Conservation (phyloP, 108 stramenopile species). For the Skeletonema marinoi region DNA sequence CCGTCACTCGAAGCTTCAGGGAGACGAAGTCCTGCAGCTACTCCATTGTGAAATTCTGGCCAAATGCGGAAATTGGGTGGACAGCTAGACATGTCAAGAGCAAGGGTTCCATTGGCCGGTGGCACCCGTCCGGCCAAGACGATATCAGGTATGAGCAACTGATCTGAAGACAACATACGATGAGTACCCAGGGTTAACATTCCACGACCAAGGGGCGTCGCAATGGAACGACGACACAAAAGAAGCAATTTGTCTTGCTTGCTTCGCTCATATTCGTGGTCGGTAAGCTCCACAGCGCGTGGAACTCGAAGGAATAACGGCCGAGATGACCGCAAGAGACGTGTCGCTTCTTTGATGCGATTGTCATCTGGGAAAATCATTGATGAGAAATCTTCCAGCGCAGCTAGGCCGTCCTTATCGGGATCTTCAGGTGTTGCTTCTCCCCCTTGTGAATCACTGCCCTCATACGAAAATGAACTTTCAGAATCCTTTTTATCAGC, state of each 20-base stretch:
- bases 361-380: slow-evolving; percentile 92
- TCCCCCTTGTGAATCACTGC: not conserved
- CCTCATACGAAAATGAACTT: slow-evolving; percentile 2
- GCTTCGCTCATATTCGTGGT: slow-evolving; percentile 87
- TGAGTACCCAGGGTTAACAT: slow-evolving; percentile 96
- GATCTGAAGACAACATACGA: slow-evolving; percentile 78
- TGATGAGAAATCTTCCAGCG: slow-evolving; percentile 72
- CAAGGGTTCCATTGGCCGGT: slow-evolving; percentile 86
- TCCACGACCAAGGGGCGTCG: slow-evolving; percentile 91
- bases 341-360: slow-evolving; percentile 86
- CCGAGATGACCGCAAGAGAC: slow-evolving; percentile 88
- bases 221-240: slow-evolving; percentile 83
- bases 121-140: slow-evolving; percentile 90
- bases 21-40: slow-evolving; percentile 92
- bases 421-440: slow-evolving; percentile 30
- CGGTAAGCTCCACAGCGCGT: slow-evolving; percentile 82
- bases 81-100: slow-evolving; percentile 72
- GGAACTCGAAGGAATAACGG: slow-evolving; percentile 81
- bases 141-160: slow-evolving; percentile 87
- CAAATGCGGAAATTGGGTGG: slow-evolving; percentile 84
- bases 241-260: slow-evolving; percentile 88
- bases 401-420: slow-evolving; percentile 83
- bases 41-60: slow-evolving; percentile 99
- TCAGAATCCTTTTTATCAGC: not conserved
- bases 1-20: slow-evolving; percentile 39